Percentiles rank a stretch among this genome's conserved stretches.
phyloP scores from a whole-genome alignment of 441 rosid species.

The Gossypium laxum region DNA sequence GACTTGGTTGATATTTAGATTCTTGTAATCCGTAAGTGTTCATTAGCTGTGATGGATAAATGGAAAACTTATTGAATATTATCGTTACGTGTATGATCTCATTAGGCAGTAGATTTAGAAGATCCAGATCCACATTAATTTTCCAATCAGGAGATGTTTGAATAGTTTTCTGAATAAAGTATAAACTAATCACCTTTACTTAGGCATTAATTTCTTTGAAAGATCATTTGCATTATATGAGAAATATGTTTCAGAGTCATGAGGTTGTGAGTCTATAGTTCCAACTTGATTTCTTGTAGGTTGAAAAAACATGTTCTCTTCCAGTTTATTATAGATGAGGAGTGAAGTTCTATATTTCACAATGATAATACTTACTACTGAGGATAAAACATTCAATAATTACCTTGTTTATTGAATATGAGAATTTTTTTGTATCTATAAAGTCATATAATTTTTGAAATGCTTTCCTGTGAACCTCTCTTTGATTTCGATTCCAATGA shows the following conservation, averaged over 20 bases:
- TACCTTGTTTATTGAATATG: not conserved
- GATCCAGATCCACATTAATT: slow-evolving; percentile 1
- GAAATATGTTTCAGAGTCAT: not conserved
- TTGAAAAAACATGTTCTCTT: not conserved
- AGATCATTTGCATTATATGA: not conserved
- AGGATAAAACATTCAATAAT: not conserved
- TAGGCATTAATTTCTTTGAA: not conserved
- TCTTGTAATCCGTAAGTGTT: not conserved
- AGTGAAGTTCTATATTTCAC: not conserved
- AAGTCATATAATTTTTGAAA: not conserved
- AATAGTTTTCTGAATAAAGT: not conserved
- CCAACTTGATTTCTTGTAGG: not conserved
- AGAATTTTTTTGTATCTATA: not conserved
- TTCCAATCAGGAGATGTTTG: not conserved
- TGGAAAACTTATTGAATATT: not conserved
- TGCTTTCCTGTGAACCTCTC: not conserved
- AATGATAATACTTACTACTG: not conserved
- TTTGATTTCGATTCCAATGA: not conserved
- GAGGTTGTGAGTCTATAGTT: not conserved
- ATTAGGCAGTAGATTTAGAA: not conserved
- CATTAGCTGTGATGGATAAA: not conserved
- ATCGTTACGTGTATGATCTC: not conserved
- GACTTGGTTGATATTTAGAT: not conserved
- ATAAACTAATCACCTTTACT: not conserved
- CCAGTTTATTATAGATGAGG: not conserved